Conservation (phyloP, 2,329 filamentous ascomycete species). For the Fusarium sp. region DNA sequence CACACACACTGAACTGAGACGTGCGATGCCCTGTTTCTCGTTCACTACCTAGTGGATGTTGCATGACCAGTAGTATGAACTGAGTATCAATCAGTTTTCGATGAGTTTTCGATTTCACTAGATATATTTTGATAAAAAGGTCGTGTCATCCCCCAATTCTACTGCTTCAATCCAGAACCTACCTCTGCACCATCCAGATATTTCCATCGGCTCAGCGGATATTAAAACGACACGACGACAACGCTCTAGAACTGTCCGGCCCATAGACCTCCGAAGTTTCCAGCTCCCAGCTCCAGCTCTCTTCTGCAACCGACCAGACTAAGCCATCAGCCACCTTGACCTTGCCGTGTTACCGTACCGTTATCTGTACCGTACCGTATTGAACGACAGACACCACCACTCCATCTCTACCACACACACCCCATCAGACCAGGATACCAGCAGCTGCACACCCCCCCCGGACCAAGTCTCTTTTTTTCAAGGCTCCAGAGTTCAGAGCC, state of each 20-base stretch:
- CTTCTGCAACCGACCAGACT: constrained; percentile 38
- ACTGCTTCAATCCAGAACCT: constrained; percentile 11
- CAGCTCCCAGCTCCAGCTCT: background rate
- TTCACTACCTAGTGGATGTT: background rate
- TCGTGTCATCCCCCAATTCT: constrained; percentile 4
- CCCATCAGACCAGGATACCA: background rate
- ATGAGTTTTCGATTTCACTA: background rate
- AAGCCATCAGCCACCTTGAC: constrained; percentile 46
- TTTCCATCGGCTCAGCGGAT: background rate
- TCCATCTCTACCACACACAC: background rate
- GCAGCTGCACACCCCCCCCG: constrained; percentile 19
- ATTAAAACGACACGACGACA: background rate
- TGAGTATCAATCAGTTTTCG: background rate
- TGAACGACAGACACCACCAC: background rate
- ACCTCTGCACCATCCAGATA: background rate
- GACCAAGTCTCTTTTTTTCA: constrained; percentile 26
- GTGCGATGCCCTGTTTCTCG: constrained; percentile 24
- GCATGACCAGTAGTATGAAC: background rate
- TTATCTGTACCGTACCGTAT: constrained; percentile 6
- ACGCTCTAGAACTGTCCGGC: constrained; percentile 17
- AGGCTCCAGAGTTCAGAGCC: constrained; percentile 38
- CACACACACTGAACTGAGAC: constrained; percentile 12
- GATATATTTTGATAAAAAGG: constrained; percentile 25
- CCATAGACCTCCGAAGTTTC: background rate
- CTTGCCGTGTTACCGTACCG: constrained; percentile 22